Evolutionary conservation across 345 rosid species (phyloP), one percentile per base, ranked within the genome.

Genomic region (Durio zibethinus): DNA sequence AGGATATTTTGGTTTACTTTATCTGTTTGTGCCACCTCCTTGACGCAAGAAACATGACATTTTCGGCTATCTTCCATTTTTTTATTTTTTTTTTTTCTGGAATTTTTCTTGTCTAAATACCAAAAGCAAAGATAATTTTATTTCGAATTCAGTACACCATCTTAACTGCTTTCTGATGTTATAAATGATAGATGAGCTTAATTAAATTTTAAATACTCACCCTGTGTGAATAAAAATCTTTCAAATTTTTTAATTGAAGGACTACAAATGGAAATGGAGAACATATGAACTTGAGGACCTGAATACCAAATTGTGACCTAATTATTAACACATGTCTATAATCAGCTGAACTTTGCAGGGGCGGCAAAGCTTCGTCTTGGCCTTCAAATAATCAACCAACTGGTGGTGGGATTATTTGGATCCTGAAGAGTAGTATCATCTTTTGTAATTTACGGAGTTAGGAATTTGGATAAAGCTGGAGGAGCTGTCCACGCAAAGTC

Each of bases 401-500:
- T 57, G 62, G 53, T 43, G 21, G 35, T 68, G 11, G 36, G 52
- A 21, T 42, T 4, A 40, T 40, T 40, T 66, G 29, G 50, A 40
- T 38, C 8, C 6, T 65, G 1, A 65, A 38, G 25, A 40, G 20
- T n/a, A 8, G 2, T n/a, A 42, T n/a, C 12, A 43, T 42, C 56
- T 16, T 10, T 7, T 23, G 48, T 69, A 9, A 71, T 7, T 25
- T 48, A 25, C 10, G 53, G 66, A 63, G 31, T 52, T 65, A 57
- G 73, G 77, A 79, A 80, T 2, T n/a, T 45, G 80, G 88, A 79
- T 82, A 82, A 77, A 75, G 83, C 54, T 18, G 4, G 27, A 8
- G 70, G 53, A 74, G 64, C 33, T 67, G 72, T 80, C 70, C 79
- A 73, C 74, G 76, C 54, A 75, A 77, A 77, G 86, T 83, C 83